Evolutionary conservation across 73 alveolate genomes (phyloP).

Genomic region (Tetrahymena malaccensis): DNA sequence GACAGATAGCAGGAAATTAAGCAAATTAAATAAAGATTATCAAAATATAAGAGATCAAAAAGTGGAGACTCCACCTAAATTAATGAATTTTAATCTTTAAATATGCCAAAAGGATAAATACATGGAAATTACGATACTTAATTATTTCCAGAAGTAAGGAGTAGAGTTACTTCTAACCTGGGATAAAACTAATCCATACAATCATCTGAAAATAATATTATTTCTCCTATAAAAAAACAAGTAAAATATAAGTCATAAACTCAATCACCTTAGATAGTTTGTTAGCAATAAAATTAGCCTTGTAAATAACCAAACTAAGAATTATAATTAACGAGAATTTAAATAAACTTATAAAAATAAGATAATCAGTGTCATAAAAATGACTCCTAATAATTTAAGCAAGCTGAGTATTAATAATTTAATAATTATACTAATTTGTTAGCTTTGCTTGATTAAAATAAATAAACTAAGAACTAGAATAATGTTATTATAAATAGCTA

Average conservation of each 20-base stretch:
- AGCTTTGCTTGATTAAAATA: neutral
- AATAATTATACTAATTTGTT: neutral
- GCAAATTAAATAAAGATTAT: neutral
- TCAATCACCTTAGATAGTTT: neutral
- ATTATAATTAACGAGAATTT: too few species aligned
- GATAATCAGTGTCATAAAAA: too few species aligned
- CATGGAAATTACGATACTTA: neutral
- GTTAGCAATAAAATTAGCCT: neutral
- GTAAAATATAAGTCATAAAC: neutral
- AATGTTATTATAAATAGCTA: neutral
- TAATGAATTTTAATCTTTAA: neutral
- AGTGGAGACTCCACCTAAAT: neutral
- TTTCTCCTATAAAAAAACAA: neutral
- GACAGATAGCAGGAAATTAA: neutral
- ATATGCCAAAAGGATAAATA: neutral
- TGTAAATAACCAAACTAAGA: neutral
- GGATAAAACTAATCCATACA: too few species aligned
- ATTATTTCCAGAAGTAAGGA: neutral
- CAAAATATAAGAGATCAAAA: neutral
- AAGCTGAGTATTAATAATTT: neutral
- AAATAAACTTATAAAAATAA: too few species aligned
- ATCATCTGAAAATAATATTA: neutral
- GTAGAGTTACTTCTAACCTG: neutral
- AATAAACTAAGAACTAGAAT: too few species aligned
- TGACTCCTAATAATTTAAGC: too few species aligned